These are phyloP conservation scores for Candida maesae DNA, from an alignment of 805 yeast species.

Conservation along the genomic window DNA sequence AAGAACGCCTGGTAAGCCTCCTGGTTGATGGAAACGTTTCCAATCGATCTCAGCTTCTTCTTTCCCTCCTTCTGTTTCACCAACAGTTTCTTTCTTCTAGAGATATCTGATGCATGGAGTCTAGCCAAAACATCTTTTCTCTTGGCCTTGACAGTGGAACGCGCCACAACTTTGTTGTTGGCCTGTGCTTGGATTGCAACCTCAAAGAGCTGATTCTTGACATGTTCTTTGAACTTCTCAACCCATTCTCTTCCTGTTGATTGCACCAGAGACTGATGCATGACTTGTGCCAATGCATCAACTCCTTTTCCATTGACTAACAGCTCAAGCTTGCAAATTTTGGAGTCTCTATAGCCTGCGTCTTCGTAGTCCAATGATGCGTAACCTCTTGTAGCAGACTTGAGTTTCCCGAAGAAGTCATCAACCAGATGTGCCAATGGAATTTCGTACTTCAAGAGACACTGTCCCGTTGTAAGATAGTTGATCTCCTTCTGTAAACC, in stretches of 20 bases:
- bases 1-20: conserved; percentile 90
- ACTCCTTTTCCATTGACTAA: conserved; percentile 85
- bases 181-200: conserved; percentile 90
- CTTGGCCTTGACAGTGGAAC: conserved; percentile 91
- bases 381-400: conserved; percentile 86
- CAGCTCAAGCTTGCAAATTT: conserved; percentile 82
- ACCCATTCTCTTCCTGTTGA: conserved; percentile 79
- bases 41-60: conserved; percentile 73
- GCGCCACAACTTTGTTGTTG: conserved; percentile 72
- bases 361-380: conserved; percentile 96
- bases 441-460: conserved; percentile 68
- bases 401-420: conserved; percentile 91
- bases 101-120: conserved; percentile 89
- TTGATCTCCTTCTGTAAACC: conserved; percentile 80
- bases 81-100: conserved; percentile 83
- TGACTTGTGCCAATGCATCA: conserved; percentile 88
- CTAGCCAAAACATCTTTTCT: conserved; percentile 93
- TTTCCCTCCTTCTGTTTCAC: conserved; percentile 94
- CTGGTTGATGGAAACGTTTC: conserved; percentile 71
- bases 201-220: conserved; percentile 82
- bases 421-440: conserved; percentile 91
- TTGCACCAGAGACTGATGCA: conserved; percentile 78
- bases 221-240: conserved; percentile 70
- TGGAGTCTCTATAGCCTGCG: conserved; percentile 76
- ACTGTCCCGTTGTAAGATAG: conserved; percentile 77